Conservation (phyloP, 257 asterid species). For the Eustoma russellianum region DNA sequence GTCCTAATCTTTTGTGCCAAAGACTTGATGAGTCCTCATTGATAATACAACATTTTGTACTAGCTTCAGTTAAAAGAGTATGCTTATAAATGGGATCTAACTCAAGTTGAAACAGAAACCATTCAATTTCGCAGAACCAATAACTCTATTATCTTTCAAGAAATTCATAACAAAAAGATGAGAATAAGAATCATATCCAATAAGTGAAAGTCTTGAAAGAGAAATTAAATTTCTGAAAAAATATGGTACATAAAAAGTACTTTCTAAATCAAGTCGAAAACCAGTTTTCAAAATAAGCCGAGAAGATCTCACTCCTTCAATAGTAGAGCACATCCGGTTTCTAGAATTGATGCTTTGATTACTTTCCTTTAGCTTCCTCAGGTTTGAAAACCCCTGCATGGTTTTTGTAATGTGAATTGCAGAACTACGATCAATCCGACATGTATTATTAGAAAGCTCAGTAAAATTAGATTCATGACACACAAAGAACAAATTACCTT, state of each 20-base stretch:
- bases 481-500: not conserved
- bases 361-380: not conserved
- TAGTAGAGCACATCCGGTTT: not conserved
- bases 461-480: conserved; percentile 1
- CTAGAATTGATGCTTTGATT: not conserved
- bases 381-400: not conserved
- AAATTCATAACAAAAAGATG: no score
- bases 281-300: not conserved
- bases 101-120: not conserved
- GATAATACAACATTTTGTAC: no score
- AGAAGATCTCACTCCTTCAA: not conserved
- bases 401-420: not conserved
- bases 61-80: no score
- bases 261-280: not conserved
- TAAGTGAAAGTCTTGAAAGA: not conserved
- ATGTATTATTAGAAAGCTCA: conserved; percentile 1
- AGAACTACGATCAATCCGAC: not conserved
- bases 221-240: no score
- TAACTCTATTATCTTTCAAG: not conserved
- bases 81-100: no score
- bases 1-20: no score
- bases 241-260: not conserved
- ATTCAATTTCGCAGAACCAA: not conserved
- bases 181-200: not conserved
- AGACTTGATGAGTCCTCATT: no score